Percentiles rank a stretch among this genome's conserved stretches.
phyloP scores from a whole-genome alignment of 495 filamentous ascomycete genomes.

The Neurospora sublineolata region DNA sequence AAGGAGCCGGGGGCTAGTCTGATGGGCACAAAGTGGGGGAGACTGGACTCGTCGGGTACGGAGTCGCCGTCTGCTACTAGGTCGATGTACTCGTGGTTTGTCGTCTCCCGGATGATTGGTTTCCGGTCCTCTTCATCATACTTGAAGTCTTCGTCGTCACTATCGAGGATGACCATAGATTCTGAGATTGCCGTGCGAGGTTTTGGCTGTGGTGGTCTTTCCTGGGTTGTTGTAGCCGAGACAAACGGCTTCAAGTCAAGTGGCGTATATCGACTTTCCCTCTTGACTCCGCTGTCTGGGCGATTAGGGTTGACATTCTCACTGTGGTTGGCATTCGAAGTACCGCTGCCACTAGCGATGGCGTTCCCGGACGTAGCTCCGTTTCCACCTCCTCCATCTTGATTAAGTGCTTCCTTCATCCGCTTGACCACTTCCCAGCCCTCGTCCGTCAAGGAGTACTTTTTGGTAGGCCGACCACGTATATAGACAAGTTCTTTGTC shows the following conservation, averaged over 20 bases:
- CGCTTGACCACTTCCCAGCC: conserved; percentile 68
- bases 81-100: conserved; percentile 16
- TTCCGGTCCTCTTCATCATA: conserved; percentile 7
- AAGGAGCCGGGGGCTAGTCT: conserved; percentile 52
- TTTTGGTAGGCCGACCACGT: conserved; percentile 54
- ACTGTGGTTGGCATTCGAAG: neutral
- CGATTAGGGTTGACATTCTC: neutral
- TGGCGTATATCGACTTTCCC: neutral
- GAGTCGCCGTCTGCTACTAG: conserved; percentile 30
- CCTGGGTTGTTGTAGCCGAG: neutral
- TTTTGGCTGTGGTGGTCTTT: neutral
- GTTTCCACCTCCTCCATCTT: neutral
- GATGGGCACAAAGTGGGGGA: conserved; percentile 49
- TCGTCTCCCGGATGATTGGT: neutral
- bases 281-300: neutral
- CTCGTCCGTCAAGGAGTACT: conserved; percentile 63
- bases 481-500: conserved; percentile 68
- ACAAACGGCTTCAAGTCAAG: neutral
- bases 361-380: neutral
- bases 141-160: conserved; percentile 1
- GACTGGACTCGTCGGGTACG: conserved; percentile 16
- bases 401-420: conserved; percentile 47
- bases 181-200: neutral
- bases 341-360: neutral
- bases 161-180: neutral